Base-by-base conservation (phyloP, 345 rosid species). In the Euphorbia lathyris region DNA sequence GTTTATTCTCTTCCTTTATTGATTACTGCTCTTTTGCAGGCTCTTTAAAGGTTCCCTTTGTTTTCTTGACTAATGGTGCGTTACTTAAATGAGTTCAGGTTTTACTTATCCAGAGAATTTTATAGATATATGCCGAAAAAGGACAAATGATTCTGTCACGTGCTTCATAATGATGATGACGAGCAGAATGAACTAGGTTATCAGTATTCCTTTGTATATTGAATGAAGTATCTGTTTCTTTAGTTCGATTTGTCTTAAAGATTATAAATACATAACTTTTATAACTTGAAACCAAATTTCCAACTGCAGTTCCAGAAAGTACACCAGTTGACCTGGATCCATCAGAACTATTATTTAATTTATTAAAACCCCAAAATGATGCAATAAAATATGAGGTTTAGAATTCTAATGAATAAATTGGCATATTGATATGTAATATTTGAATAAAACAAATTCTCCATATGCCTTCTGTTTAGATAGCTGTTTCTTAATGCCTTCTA, bases 31-130 rank as follows among this genome's bases (percentile, higher is more conserved):
- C 70, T 22, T 43, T 68, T 71, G 48, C 80, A 84, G 88, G 81
- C 32, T 69, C 48, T 73, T 65, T 80, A 77, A 76, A 70, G 68
- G 77, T 76, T 60, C 88, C 86, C 2, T 82, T 78, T 58, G 67
- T 84, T 70, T 84, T 84, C 77, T 70, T 84, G 72, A 84, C 81
- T 42, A 82, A 84, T 67, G 88, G 86, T 84, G 73, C 74, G 86
- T 20, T 29, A 17, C 66, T 55, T 14, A 22, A 29, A 43, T 42
- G 7, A 36, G 66, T 23, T 23, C 29, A 5, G 30, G 38, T 66
- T 63, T 25, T 26, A 17, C 53, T 51, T 36, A 19, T 20, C 32
- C 3, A 13, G 42, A 19, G 29, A 52, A 30, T 1, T 30, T 16
- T 9, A 65, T 27, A 9, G 23, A 32, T 48, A 13, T 36, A 45